Evolutionary conservation across 2,329 filamentous ascomycete genomes (phyloP).

Genomic region (Allantophomopsis lycopodina): DNA sequence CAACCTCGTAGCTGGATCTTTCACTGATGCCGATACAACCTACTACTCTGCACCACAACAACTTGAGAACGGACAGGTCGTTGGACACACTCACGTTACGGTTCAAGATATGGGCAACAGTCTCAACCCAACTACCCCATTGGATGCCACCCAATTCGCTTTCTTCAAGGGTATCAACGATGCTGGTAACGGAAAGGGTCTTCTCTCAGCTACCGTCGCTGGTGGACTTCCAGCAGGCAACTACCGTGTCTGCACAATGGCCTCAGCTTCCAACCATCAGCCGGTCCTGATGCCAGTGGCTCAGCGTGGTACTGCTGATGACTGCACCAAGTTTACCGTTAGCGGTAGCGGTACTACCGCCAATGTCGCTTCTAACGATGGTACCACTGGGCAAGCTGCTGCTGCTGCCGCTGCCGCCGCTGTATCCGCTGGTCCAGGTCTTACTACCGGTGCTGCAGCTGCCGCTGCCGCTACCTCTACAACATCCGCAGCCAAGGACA

Average conservation of each 20-base stretch:
- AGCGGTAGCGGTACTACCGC: constrained; percentile 1
- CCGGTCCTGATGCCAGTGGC: constrained; percentile 28
- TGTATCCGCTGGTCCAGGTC: background rate
- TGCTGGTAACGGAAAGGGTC: constrained; percentile 22
- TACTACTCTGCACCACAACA: constrained; percentile 24
- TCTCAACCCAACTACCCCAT: constrained; percentile 16
- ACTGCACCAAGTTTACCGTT: constrained; percentile 29
- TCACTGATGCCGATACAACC: constrained; percentile 23
- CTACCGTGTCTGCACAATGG: constrained; percentile 29
- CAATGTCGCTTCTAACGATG: constrained; percentile 1
- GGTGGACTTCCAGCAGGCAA: constrained; percentile 25
- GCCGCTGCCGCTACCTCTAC: background rate
- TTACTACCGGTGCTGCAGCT: background rate
- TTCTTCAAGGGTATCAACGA: constrained; percentile 29
- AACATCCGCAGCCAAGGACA: background rate
- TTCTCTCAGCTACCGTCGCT: constrained; percentile 21
- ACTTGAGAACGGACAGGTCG: constrained; percentile 16
- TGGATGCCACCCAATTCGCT: constrained; percentile 19
- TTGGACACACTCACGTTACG: constrained; percentile 25
- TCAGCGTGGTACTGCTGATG: constrained; percentile 29
- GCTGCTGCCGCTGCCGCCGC: background rate
- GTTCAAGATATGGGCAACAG: constrained; percentile 21
- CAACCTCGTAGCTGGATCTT: constrained; percentile 21
- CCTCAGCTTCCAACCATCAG: constrained; percentile 26
- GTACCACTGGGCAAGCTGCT: background rate